Conservation (phyloP, 495 filamentous ascomycete genomes). For the Aspergillus indologenus region DNA sequence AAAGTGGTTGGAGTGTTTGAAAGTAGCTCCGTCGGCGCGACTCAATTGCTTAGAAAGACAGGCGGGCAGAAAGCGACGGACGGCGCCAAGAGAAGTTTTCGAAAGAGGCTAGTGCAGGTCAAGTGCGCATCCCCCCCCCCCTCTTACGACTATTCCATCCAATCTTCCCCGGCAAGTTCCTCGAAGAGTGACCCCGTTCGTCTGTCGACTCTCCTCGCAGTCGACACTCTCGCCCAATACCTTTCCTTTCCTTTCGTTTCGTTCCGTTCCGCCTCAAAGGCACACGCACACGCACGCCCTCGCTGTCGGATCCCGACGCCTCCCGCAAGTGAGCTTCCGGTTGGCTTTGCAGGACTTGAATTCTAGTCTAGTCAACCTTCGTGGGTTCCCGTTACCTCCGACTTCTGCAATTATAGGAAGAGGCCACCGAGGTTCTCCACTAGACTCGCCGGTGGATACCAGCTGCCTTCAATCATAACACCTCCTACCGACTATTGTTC, state of each 20-base stretch:
- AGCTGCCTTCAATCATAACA: conserved; percentile 3
- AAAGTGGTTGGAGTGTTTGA: neutral
- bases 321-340: conserved; percentile 2
- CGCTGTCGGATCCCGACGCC: neutral
- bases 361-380: conserved; percentile 13
- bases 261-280: too few species aligned
- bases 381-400: conserved; percentile 25
- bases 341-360: conserved; percentile 22
- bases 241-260: neutral
- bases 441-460: conserved; percentile 12
- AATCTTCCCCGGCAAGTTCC: conserved; percentile 27
- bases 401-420: conserved; percentile 34
- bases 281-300: neutral
- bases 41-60: neutral
- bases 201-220: conserved; percentile 8
- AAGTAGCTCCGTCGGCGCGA: neutral
- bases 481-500: neutral
- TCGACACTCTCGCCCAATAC: conserved; percentile 9
- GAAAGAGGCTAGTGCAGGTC: conserved; percentile 21
- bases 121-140: conserved; percentile 23
- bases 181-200: conserved; percentile 15
- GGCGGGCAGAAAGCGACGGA: conserved; percentile 8
- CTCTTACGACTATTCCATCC: conserved; percentile 29
- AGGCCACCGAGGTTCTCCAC: conserved; percentile 26
- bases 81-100: conserved; percentile 25